A percentile compares a stretch with the other conserved stretches of the same genome.
Evolutionary conservation across 2,329 filamentous ascomycete species (phyloP).

Genomic region (Colletotrichum sp.): DNA sequence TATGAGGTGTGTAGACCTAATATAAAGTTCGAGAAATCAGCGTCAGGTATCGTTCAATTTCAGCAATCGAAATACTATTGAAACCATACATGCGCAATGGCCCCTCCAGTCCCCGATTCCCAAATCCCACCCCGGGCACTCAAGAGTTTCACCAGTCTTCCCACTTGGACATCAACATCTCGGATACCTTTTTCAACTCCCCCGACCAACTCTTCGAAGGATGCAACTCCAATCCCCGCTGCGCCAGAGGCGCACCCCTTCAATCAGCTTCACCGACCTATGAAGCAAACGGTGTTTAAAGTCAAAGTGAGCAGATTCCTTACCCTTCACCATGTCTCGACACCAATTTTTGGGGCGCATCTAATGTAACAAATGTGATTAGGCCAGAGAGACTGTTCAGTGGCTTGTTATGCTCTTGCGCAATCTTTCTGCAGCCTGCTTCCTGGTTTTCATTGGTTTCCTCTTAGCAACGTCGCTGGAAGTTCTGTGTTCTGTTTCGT

Average conservation of each 20-base stretch:
- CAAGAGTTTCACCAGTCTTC: neutral
- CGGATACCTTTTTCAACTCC: neutral
- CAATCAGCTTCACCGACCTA: neutral
- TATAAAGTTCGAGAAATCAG: neutral
- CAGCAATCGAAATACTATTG: neutral
- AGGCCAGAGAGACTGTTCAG: neutral
- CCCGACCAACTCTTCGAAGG: neutral
- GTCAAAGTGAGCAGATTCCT: neutral
- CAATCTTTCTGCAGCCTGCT: neutral
- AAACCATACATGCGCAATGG: neutral
- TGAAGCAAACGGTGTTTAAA: neutral
- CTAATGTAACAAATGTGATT: neutral
- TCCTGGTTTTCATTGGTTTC: neutral
- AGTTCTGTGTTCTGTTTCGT: neutral
- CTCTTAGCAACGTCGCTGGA: neutral
- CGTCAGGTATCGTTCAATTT: neutral
- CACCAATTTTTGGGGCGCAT: neutral
- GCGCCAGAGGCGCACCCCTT: neutral
- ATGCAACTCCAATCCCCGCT: neutral
- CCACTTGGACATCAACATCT: neutral
- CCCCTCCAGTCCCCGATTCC: neutral
- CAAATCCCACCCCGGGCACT: neutral
- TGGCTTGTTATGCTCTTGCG: neutral
- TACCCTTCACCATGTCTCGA: neutral
- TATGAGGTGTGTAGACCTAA: no score